Base-by-base conservation (phyloP, 139 green algal genomes). In the Diplosphaera chodatii region DNA sequence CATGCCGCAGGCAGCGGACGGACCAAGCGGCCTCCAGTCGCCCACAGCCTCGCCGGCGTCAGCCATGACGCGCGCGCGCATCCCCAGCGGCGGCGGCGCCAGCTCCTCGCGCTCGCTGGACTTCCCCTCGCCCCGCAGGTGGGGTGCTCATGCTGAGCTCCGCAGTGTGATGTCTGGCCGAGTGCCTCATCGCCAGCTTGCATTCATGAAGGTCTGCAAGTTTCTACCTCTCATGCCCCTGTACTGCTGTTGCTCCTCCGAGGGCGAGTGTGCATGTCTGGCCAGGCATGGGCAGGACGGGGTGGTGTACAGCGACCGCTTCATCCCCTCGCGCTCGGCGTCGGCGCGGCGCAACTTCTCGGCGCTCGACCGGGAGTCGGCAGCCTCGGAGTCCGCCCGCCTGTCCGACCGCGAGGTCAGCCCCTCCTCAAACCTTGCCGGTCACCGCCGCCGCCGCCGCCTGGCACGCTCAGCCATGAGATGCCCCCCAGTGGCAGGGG, bases 301-400 rank as follows among this genome's bases (percentile, higher is more conserved):
- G n/a, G 67, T 96, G 13, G 83, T 77, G 20, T 96, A 94, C 70
- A 88, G 79, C 32, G 91, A 96, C 71, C 67, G 91, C 3, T 94
- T 96, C 74, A 95, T 96, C 32, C 91, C 91, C 4, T 89, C 80
- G 4, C 66, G 91, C 6, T 81, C 87, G 34, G 78, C 78, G 3
- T 75, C 82, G 3, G 81, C 83, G 0, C 83, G 90, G 6, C 71
- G 93, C 4, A 87, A 93, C 55, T 94, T 87, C 73, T 91, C 83
- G 20, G 73, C 90, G 0, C 72, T 94, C 21, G 88, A 94, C 64
- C 41, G 88, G 5, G 91, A 93, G 64, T 40, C 83, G 25, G 85
- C 77, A 0, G 86, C 88, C 67, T 67, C 28, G 30, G 74, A 74
- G 68, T 40, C 30, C 40, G 70, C 32, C 55, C 41, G 63, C 33